Conservation (phyloP, 768 basidiomycete species). For the Amanita subjunquillea region DNA sequence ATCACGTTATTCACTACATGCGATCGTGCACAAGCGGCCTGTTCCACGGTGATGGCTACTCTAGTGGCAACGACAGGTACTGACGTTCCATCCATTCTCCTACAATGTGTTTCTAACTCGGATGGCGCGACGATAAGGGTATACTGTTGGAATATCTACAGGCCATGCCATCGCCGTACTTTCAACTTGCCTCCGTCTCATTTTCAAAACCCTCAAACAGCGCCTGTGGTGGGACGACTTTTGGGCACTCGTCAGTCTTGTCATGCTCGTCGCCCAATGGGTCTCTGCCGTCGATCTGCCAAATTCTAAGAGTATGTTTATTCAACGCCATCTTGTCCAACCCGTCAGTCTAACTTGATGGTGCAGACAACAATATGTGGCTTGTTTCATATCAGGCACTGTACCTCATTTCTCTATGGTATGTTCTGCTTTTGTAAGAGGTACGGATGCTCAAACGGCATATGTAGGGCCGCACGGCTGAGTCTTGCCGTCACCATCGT, state of each 20-base stretch:
- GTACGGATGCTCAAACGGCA: not conserved
- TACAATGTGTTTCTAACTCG: not conserved
- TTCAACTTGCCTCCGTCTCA: conserved; percentile 6
- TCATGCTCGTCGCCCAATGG: conserved; percentile 3
- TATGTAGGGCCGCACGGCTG: conserved; percentile 5
- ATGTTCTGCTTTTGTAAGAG: not conserved
- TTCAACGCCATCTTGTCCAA: not conserved
- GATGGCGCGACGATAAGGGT: not conserved
- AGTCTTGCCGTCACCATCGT: conserved; percentile 15
- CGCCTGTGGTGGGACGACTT: conserved; percentile 11
- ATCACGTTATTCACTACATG: not conserved
- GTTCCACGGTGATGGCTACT: not conserved
- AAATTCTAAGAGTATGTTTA: not conserved
- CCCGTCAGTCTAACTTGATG: not conserved
- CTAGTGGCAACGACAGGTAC: not conserved
- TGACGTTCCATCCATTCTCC: not conserved
- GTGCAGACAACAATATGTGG: not conserved
- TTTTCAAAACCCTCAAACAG: conserved; percentile 2
- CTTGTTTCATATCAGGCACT: not conserved
- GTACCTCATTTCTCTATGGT: conserved; percentile 4
- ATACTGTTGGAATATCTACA: not conserved
- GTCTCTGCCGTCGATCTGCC: not conserved
- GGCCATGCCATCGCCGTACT: conserved; percentile 3
- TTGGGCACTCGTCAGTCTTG: conserved; percentile 7
- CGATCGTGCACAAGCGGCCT: not conserved